Evolutionary conservation across 202 grass and related monocot species (phyloP), one percentile per base, ranked within the genome.

Genomic region (Schoenoplectus tabernaemontani): DNA sequence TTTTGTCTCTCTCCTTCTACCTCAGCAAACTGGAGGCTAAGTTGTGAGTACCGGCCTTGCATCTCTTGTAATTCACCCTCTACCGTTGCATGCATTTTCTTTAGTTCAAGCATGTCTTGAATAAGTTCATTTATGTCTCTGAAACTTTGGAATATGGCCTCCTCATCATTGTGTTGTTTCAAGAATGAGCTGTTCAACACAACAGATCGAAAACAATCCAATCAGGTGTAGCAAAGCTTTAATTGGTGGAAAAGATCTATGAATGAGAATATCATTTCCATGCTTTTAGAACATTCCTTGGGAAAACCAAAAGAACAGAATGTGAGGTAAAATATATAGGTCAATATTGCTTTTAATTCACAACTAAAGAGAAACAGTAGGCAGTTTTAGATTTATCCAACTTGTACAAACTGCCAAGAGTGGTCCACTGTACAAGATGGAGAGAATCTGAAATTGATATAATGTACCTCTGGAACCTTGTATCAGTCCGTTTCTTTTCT

Each of bases 61-160:
- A 99, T 99, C 16, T 95, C 96, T 54, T 87, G 89, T 34, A 99
- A 75, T 83, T 93, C 96, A 10, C 28, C 84, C 75, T 99, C 96
- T 4, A 89, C 88, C 11, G 81, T 82, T 43, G 80, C 83, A 9
- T 99, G 79, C 30, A 76, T 92, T 86, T 78, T 92, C 86, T 88
- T 99, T 82, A 93, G 41, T 58, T 99, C 91, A 7, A 96, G 83
- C 15, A 89, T 93, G 70, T 95, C 90, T 81, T 93, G 92, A 86
- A 99, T 95, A 44, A 99, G 75, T 87, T 99, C 96, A 78, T 99
- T 95, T 42, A 95, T 99, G 76, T 99, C 92, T 79, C 90, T 89
- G 75, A 99, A 99, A 87, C 88, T 96, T 60, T 96, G 96, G 76
- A 91, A 92, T 48, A 89, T 70, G 60, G 90, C 85, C 43, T 84